Percentiles rank a stretch among this genome's conserved stretches.
phyloP scores from a whole-genome alignment of 805 yeast genomes.

The Ogataea nonfermentans region DNA sequence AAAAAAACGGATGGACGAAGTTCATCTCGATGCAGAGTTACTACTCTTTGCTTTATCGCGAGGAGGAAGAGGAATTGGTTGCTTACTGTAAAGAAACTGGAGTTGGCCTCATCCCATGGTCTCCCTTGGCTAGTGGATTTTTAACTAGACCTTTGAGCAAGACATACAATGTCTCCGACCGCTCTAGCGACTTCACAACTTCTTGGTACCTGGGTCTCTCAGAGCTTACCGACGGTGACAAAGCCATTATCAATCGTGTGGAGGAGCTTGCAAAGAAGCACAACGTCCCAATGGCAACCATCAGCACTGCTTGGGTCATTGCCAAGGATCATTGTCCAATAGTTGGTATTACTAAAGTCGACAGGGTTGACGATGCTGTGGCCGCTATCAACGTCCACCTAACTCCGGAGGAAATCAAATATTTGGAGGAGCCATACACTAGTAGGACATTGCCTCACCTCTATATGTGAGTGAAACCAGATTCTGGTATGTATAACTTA shows the following conservation, averaged over 20 bases:
- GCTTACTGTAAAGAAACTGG: conserved; percentile 51
- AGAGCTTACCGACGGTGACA: conserved; percentile 27
- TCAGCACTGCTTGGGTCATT: conserved; percentile 55
- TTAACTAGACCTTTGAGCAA: conserved; percentile 45
- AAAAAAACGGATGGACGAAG: conserved; percentile 53
- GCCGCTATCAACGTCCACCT: conserved; percentile 41
- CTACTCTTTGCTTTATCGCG: conserved; percentile 56
- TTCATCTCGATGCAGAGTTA: conserved; percentile 58
- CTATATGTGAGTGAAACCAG: conserved; percentile 1
- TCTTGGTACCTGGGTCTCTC: conserved; percentile 14
- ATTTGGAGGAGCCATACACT: conserved; percentile 38
- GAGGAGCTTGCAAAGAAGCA: conserved; percentile 51
- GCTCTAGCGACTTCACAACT: conserved; percentile 1
- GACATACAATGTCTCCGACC: conserved; percentile 4
- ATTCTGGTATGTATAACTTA: too few relatives aligned
- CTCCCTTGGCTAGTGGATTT: conserved; percentile 49
- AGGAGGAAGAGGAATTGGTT: conserved; percentile 62
- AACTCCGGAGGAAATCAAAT: conserved; percentile 35
- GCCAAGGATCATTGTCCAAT: conserved; percentile 53
- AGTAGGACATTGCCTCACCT: conserved; percentile 5
- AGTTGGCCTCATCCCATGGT: conserved; percentile 59
- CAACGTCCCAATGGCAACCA: conserved; percentile 51
- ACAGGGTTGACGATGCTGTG: conserved; percentile 52
- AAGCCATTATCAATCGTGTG: conserved; percentile 46
- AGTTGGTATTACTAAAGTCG: conserved; percentile 48